Evolutionary conservation across 2,329 filamentous ascomycete species (phyloP).

Genomic region (Emmonsiellopsis sp.): DNA sequence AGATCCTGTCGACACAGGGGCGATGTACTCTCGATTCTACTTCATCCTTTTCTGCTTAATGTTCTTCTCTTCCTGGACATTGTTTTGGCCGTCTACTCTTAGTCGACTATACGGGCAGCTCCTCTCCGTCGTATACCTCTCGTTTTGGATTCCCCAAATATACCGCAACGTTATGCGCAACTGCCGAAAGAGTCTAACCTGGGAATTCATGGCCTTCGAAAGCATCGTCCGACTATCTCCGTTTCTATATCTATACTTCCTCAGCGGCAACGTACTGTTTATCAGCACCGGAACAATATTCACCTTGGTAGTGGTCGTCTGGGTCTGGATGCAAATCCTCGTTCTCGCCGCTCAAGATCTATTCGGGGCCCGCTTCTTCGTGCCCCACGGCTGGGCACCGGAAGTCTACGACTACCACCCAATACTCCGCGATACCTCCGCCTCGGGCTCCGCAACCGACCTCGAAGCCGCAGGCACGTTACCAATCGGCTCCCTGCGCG

Average conservation of each 20-base stretch:
- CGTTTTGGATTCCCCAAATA: conserved; percentile 88
- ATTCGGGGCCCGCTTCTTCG: conserved; percentile 77
- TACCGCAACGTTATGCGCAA: conserved; percentile 83
- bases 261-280: conserved; percentile 71
- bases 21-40: conserved; percentile 54
- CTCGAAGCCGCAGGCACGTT: conserved; percentile 65
- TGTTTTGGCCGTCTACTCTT: conserved; percentile 44
- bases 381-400: conserved; percentile 58
- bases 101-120: conserved; percentile 50
- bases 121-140: conserved; percentile 67
- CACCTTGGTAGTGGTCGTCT: conserved; percentile 57
- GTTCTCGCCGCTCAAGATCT: conserved; percentile 72
- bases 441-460: conserved; percentile 52
- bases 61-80: conserved; percentile 51
- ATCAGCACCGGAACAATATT: conserved; percentile 57
- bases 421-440: conserved; percentile 50
- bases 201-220: conserved; percentile 83
- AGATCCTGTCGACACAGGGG: conserved; percentile 40
- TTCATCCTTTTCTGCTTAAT: conserved; percentile 48
- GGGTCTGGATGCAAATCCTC: conserved; percentile 82
- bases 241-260: conserved; percentile 75
- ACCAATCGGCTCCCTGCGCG: conserved; percentile 62
- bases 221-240: conserved; percentile 69
- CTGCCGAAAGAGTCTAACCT: conserved; percentile 80
- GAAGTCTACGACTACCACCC: conserved; percentile 86